Evolutionary conservation across 2,329 filamentous ascomycete species (phyloP).

Genomic region (Chaetoscypha palmicola): DNA sequence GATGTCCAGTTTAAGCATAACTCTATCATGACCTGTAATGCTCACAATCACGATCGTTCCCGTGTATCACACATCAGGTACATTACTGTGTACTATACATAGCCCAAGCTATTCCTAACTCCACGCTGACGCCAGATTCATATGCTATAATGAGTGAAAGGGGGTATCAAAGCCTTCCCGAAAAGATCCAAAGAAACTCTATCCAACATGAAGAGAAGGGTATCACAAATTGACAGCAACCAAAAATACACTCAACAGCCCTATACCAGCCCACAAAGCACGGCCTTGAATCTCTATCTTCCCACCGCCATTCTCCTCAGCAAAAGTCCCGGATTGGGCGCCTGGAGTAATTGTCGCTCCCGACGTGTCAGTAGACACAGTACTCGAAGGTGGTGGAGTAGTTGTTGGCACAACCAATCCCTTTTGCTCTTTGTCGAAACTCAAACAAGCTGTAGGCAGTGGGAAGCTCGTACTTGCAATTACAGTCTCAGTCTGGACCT

Average conservation of each 20-base stretch:
- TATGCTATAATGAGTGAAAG: no score
- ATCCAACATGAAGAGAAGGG: background rate
- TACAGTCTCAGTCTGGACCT: background rate
- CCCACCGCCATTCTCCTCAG: background rate
- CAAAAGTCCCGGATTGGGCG: background rate
- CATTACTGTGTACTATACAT: no score
- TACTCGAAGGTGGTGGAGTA: background rate
- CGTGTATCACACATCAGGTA: no score
- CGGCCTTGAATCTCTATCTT: background rate
- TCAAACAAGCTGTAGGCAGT: constrained; percentile 8
- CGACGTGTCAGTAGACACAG: background rate
- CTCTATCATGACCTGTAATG: no score
- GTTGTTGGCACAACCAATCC: constrained; percentile 11
- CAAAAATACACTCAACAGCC: constrained; percentile 7
- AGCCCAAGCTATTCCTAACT: no score
- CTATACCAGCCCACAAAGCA: constrained; percentile 8
- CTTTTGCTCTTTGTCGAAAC: constrained; percentile 6
- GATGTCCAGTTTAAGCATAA: no score
- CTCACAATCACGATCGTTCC: no score
- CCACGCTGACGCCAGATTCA: no score
- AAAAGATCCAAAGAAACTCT: no score
- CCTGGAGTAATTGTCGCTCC: background rate
- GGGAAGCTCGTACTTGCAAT: constrained; percentile 4
- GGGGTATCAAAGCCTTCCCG: no score
- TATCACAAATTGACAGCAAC: constrained; percentile 8